Evolutionary conservation across 1,139 yeast genomes (phyloP).

Genomic region (Sugiyamaella xylanicola): DNA sequence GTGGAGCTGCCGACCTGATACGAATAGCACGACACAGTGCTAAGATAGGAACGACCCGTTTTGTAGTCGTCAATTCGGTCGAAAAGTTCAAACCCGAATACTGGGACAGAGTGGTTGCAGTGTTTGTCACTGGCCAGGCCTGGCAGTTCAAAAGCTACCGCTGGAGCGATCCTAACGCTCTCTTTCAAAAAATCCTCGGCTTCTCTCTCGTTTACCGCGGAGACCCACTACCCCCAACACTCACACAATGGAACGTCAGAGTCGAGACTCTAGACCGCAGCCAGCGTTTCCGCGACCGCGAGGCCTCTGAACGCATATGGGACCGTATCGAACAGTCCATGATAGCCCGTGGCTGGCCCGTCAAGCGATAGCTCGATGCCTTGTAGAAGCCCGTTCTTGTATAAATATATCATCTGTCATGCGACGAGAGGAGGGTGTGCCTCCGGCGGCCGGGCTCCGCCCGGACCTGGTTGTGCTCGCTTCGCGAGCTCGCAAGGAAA

Average conservation of each 20-base stretch:
- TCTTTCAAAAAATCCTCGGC: conserved; percentile 85
- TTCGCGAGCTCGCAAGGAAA: too few relatives aligned
- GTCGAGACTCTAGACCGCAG: conserved; percentile 76
- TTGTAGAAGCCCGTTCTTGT: too few relatives aligned
- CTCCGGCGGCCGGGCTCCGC: conserved; percentile 5
- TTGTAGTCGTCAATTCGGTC: conserved; percentile 83
- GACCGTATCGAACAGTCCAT: conserved; percentile 45
- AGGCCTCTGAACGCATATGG: conserved; percentile 86
- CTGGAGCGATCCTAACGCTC: conserved; percentile 73
- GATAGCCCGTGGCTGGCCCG: conserved; percentile 27
- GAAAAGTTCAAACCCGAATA: conserved; percentile 93
- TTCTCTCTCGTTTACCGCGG: conserved; percentile 75
- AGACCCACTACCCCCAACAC: conserved; percentile 74
- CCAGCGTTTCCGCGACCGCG: conserved; percentile 85
- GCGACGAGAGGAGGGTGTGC: not conserved
- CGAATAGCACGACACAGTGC: conserved; percentile 59
- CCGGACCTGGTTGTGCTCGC: too few relatives aligned
- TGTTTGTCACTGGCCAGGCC: conserved; percentile 93
- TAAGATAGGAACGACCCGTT: conserved; percentile 58
- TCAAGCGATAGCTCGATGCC: conserved; percentile 15
- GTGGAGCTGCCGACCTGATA: conserved; percentile 49
- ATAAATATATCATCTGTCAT: too few relatives aligned
- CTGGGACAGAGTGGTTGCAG: conserved; percentile 92
- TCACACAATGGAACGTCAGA: conserved; percentile 86
- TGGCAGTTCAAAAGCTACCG: conserved; percentile 95